phyloP scores from a whole-genome alignment of 2,329 filamentous ascomycete species.

The Juglanconis sp. region DNA sequence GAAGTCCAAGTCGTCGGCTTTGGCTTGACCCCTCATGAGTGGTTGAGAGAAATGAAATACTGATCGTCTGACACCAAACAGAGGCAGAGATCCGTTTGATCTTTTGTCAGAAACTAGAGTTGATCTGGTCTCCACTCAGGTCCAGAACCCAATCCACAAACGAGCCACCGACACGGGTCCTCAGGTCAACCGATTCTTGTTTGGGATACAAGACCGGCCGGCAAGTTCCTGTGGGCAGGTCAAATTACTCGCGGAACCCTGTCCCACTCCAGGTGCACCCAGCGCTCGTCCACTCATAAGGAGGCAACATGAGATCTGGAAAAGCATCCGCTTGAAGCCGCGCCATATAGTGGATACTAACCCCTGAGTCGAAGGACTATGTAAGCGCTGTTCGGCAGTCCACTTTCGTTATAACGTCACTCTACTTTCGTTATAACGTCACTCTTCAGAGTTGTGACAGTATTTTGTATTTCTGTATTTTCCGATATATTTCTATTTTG shows the following conservation, averaged over 20 bases:
- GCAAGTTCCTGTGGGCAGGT: neutral
- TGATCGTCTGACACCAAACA: neutral
- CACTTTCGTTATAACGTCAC: neutral
- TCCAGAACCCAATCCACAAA: neutral
- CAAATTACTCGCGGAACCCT: slow-evolving; percentile 9
- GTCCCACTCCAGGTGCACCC: slow-evolving; percentile 4
- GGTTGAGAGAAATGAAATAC: slow-evolving; percentile 3
- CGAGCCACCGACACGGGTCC: slow-evolving; percentile 8
- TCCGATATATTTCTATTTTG: too few relatives aligned
- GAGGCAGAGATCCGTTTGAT: neutral
- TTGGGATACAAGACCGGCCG: slow-evolving; percentile 6
- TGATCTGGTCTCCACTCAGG: neutral
- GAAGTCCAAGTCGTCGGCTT: neutral
- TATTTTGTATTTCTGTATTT: too few relatives aligned
- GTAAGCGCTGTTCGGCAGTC: neutral
- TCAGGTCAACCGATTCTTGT: slow-evolving; percentile 11
- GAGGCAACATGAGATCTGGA: slow-evolving; percentile 10
- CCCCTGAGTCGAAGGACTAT: neutral
- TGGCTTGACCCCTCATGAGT: neutral
- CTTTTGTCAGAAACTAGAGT: neutral
- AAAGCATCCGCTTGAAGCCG: slow-evolving; percentile 16
- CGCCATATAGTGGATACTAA: neutral
- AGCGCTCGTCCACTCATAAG: slow-evolving; percentile 11
- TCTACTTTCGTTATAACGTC: neutral
- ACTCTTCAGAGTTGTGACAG: too few relatives aligned